Evolutionary conservation across 176 grass and related monocot species (phyloP).

Genomic region (Pharus latifolius): DNA sequence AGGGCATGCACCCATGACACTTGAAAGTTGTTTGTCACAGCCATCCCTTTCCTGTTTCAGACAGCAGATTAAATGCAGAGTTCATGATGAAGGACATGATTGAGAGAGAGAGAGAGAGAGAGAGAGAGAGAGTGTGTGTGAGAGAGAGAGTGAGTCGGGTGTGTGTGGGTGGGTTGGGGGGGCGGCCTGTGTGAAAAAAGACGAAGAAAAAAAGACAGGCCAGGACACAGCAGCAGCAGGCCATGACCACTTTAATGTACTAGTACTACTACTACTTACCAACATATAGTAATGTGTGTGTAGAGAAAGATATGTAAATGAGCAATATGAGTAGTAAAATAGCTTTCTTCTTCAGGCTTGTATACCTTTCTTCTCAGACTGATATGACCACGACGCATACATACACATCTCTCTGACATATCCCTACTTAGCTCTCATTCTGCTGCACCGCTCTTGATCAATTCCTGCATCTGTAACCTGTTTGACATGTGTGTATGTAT

Average conservation of each 20-base stretch:
- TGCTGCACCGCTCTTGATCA: no score
- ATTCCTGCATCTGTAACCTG: no score
- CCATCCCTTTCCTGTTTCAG: background rate
- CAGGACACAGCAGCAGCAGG: background rate
- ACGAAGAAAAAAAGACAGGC: background rate
- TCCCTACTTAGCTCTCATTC: no score
- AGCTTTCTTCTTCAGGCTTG: background rate
- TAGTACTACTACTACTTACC: background rate
- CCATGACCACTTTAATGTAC: background rate
- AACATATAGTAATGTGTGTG: background rate
- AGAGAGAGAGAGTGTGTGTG: no score
- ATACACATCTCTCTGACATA: no score
- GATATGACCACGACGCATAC: background rate
- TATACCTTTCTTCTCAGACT: background rate
- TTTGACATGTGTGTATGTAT: background rate
- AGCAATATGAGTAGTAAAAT: background rate
- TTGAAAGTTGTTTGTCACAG: background rate
- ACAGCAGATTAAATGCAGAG: conserved; percentile 20
- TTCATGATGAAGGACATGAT: conserved; percentile 20
- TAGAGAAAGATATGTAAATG: background rate
- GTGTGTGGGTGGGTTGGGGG: background rate
- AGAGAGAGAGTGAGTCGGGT: no score
- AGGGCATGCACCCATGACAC: conserved; percentile 22
- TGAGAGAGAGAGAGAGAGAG: background rate
- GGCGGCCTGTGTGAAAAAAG: background rate